Evolutionary conservation across 495 filamentous ascomycete species (phyloP), one percentile per base, ranked within the genome.

Genomic region (Corynascus novoguineensis): DNA sequence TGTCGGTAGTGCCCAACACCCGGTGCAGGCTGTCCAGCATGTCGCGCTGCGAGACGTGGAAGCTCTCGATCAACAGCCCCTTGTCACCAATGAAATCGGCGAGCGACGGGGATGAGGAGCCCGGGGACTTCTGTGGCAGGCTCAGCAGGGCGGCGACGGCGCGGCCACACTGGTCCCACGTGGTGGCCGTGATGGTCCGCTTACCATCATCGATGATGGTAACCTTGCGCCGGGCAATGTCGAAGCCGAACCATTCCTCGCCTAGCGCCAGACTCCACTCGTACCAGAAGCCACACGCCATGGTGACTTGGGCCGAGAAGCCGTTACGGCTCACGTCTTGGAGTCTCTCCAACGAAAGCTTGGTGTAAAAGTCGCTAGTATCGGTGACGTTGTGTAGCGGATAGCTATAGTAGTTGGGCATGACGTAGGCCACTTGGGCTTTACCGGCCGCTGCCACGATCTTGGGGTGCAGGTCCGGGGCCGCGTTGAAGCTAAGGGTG

Each of bases 341-440:
- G 8, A 61, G 27, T 8, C 57, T 52, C 1, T 34, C 53, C 1
- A 32, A 12, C 15, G 31, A 32, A 0, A 19, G 29, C 11, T 46
- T 8, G 22, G 53, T 55, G 12, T 66, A 57, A 0, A 69, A 63
- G 47, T 82, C 76, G 21, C 72, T 8, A 4, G 21, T 25, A 11
- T 12, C 4, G 2, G n/a, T 10, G 19, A 1, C 6, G 4, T 24
- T 37, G 32, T 5, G 38, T 5, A 1, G 29, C 31, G 48, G 21
- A 42, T 42, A 28, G 25, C 77, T 76, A 57, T 68, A 87, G 44
- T 74, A 75, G 64, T 85, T 86, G 17, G 86, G 86, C 37, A 87
- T 64, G 50, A 88, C 64, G 68, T 79, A 86, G 0, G 65, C 69
- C 0, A 89, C 81, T 12, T 76, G 78, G 1, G 86, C 86, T 46